These are phyloP conservation scores for Yamadazyma sp. DNA, from an alignment of 805 yeast species.

Conservation along the genomic window DNA sequence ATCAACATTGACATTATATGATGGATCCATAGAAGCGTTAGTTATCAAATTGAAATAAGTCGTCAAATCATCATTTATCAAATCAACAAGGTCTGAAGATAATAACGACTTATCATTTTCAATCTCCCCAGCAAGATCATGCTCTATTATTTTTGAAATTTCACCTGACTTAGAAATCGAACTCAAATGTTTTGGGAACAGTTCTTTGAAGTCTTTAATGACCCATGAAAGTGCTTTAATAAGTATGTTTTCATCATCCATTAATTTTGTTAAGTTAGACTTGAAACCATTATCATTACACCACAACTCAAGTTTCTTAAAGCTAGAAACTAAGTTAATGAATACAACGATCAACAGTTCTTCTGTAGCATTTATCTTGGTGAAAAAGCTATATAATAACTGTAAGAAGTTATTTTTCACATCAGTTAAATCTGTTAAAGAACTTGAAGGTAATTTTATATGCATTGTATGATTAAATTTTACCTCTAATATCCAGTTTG, in stretches of 20 bases:
- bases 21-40: slow-evolving; percentile 8
- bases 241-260: slow-evolving; percentile 8
- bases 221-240: slow-evolving; percentile 7
- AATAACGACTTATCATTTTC: no score
- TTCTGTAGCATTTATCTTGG: neutral
- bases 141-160: neutral
- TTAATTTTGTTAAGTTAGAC: slow-evolving; percentile 13
- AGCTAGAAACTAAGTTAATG: slow-evolving; percentile 24
- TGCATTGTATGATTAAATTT: no score
- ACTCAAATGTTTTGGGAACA: neutral
- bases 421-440: slow-evolving; percentile 2
- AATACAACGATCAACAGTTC: slow-evolving; percentile 13
- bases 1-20: slow-evolving; percentile 9
- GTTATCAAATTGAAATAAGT: slow-evolving; percentile 21
- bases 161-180: neutral
- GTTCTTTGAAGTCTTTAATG: slow-evolving; percentile 6
- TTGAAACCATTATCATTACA: slow-evolving; percentile 13
- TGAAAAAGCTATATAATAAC: neutral
- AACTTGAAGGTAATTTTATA: neutral
- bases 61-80: slow-evolving; percentile 28
- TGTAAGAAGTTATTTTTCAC: slow-evolving; percentile 6
- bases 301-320: slow-evolving; percentile 20
- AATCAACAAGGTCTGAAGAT: no score
- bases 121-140: no score
- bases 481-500: slow-evolving; percentile 27